These are phyloP conservation scores for Pleurotus citrinopileatus DNA, from an alignment of 768 basidiomycete species.

Conservation along the genomic window DNA sequence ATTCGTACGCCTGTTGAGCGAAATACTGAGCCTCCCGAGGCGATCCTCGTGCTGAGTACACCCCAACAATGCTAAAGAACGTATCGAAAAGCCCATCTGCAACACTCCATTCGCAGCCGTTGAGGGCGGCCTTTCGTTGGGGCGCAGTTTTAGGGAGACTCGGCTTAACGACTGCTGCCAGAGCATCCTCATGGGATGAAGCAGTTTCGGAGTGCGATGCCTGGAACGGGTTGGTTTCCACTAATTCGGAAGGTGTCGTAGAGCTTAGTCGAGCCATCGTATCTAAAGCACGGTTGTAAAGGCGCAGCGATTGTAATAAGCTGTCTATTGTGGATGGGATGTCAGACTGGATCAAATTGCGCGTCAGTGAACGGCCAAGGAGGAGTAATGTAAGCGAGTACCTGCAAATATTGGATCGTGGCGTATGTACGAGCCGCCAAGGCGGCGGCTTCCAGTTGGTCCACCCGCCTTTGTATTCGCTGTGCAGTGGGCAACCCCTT, in stretches of 20 bases:
- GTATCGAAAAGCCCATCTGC: conserved; percentile 68
- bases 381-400: conserved; percentile 24
- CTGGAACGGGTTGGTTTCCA: conserved; percentile 57
- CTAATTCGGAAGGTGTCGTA: conserved; percentile 20
- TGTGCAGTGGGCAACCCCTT: conserved; percentile 48
- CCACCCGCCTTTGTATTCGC: conserved; percentile 58
- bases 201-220: conserved; percentile 35
- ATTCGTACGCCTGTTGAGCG: conserved; percentile 67
- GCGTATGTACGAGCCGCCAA: conserved; percentile 70
- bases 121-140: conserved; percentile 34
- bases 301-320: conserved; percentile 66
- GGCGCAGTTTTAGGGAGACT: conserved; percentile 23
- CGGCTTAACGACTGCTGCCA: conserved; percentile 17
- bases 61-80: conserved; percentile 60
- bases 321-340: conserved; percentile 51
- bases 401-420: conserved; percentile 65
- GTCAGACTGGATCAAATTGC: conserved; percentile 54
- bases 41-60: conserved; percentile 74
- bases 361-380: conserved; percentile 7
- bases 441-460: conserved; percentile 65
- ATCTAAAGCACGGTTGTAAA: conserved; percentile 81
- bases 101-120: conserved; percentile 73
- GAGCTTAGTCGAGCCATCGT: conserved; percentile 59
- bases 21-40: conserved; percentile 85
- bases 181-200: conserved; percentile 10